Evolutionary conservation across 805 yeast genomes (phyloP).

Genomic region (Saturnispora halmiae): DNA sequence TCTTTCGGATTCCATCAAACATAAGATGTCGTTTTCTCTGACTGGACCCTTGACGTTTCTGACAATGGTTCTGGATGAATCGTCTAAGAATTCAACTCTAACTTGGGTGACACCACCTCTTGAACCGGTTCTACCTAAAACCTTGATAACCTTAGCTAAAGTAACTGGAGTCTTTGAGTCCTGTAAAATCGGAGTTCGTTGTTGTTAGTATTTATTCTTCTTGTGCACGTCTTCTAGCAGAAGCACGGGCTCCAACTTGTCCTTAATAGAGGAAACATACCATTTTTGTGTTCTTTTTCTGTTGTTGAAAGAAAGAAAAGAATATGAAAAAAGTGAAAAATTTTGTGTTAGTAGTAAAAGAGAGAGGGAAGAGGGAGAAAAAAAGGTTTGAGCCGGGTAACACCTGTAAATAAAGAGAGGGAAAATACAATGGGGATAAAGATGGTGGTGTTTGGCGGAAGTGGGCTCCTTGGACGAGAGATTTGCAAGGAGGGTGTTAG

Average conservation of each 20-base stretch:
- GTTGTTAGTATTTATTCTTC: conserved; percentile 8
- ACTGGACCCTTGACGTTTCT: conserved; percentile 98
- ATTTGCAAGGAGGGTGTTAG: conserved; percentile 61
- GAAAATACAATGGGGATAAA: conserved; percentile 4
- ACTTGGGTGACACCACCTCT: conserved; percentile 99
- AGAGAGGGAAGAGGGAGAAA: not conserved
- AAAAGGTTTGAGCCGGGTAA: conserved; percentile 7
- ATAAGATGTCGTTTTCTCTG: conserved; percentile 96
- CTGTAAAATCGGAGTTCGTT: conserved; percentile 21
- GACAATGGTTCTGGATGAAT: conserved; percentile 89
- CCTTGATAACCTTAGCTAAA: conserved; percentile 99
- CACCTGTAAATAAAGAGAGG: too few species aligned
- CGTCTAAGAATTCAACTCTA: conserved; percentile 94
- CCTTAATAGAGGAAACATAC: conserved; percentile 12
- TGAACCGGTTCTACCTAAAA: conserved; percentile 99
- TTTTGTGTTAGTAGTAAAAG: not conserved
- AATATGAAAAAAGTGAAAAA: conserved; percentile 3
- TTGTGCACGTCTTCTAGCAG: too few species aligned
- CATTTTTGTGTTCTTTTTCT: conserved; percentile 14
- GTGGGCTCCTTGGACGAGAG: conserved; percentile 66
- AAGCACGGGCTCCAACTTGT: too few species aligned
- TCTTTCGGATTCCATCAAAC: conserved; percentile 99
- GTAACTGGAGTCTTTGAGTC: conserved; percentile 85
- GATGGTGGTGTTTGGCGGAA: conserved; percentile 73
- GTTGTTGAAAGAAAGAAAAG: conserved; percentile 4